These are phyloP conservation scores for Verticillium isaacii DNA, from an alignment of 2,329 filamentous ascomycete genomes.

Conservation along the genomic window DNA sequence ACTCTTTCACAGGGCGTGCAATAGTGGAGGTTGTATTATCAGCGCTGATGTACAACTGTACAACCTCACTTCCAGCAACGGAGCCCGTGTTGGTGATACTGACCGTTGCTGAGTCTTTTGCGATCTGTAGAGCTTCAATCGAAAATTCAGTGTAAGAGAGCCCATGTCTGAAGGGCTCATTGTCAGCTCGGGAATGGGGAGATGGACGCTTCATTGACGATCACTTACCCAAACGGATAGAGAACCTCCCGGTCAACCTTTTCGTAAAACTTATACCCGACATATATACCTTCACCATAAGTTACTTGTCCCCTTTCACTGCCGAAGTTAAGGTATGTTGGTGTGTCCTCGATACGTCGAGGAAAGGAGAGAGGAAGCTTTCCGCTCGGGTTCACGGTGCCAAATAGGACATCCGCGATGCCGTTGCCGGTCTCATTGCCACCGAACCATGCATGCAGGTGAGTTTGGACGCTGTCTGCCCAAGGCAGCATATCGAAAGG, in stretches of 20 bases:
- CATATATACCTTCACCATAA: slow-evolving; percentile 4
- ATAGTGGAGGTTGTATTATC: slow-evolving; percentile 25
- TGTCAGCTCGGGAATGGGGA: background rate
- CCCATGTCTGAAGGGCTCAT: slow-evolving; percentile 31
- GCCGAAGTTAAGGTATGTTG: slow-evolving; percentile 3
- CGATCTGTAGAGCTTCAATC: slow-evolving; percentile 47
- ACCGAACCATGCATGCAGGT: slow-evolving; percentile 7
- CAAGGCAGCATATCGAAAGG: background rate
- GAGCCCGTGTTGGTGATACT: slow-evolving; percentile 59
- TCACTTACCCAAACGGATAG: slow-evolving; percentile 3
- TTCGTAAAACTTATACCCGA: slow-evolving; percentile 6
- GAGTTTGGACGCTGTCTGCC: slow-evolving; percentile 1
- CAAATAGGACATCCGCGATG: slow-evolving; percentile 5
- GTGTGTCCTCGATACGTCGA: slow-evolving; percentile 2
- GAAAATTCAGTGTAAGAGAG: slow-evolving; percentile 51
- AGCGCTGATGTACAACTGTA: slow-evolving; percentile 57
- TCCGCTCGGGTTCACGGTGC: slow-evolving; percentile 7
- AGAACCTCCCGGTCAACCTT: slow-evolving; percentile 1
- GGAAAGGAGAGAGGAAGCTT: slow-evolving; percentile 9
- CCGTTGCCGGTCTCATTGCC: slow-evolving; percentile 7
- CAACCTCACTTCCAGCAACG: slow-evolving; percentile 44
- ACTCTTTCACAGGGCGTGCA: slow-evolving; percentile 44
- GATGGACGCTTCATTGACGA: background rate
- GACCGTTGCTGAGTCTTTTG: slow-evolving; percentile 55
- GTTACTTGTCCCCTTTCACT: slow-evolving; percentile 2